These are phyloP conservation scores for Chenopodium suecicum DNA, from an alignment of 148 eudicot species.

Conservation along the genomic window DNA sequence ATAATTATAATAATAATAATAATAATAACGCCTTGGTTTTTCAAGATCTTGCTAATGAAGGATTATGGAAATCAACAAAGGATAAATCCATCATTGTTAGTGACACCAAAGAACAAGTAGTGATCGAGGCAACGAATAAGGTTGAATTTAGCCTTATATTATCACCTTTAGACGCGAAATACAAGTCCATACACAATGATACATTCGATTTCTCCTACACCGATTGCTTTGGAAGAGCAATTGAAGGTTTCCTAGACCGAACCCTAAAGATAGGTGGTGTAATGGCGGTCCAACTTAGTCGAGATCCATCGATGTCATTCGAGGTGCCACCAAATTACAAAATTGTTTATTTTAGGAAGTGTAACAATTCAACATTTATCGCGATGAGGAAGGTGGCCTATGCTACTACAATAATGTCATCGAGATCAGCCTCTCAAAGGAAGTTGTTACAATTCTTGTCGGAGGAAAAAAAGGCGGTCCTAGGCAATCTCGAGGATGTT, in stretches of 20 bases:
- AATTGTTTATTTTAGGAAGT: conserved; percentile 38
- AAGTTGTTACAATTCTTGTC: conserved; percentile 28
- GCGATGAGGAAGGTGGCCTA: conserved; percentile 35
- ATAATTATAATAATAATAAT: no score
- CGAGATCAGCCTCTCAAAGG: conserved; percentile 22
- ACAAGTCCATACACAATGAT: conserved; percentile 30
- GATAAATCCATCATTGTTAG: conserved; percentile 34
- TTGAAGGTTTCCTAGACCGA: conserved; percentile 30
- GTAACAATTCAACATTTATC: conserved; percentile 26
- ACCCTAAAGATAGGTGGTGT: conserved; percentile 47
- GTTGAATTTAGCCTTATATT: conserved; percentile 8
- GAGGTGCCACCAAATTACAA: conserved; percentile 38
- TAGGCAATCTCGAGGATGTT: conserved; percentile 58
- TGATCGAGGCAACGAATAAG: not conserved
- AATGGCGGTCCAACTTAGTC: conserved; percentile 30
- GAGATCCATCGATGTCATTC: conserved; percentile 19
- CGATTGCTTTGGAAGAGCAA: conserved; percentile 3
- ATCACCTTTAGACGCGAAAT: conserved; percentile 22
- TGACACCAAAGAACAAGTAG: conserved; percentile 11
- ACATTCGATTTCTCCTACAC: conserved; percentile 43
- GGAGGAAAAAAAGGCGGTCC: conserved; percentile 46
- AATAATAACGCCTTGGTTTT: conserved; percentile 16
- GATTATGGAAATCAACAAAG: conserved; percentile 31
- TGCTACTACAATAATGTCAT: not conserved
- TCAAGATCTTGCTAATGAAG: conserved; percentile 48